Percentiles rank a stretch among this genome's conserved stretches.
Conservation (phyloP, 805 yeast species). For the Cyberlindnera euphorbiae region DNA sequence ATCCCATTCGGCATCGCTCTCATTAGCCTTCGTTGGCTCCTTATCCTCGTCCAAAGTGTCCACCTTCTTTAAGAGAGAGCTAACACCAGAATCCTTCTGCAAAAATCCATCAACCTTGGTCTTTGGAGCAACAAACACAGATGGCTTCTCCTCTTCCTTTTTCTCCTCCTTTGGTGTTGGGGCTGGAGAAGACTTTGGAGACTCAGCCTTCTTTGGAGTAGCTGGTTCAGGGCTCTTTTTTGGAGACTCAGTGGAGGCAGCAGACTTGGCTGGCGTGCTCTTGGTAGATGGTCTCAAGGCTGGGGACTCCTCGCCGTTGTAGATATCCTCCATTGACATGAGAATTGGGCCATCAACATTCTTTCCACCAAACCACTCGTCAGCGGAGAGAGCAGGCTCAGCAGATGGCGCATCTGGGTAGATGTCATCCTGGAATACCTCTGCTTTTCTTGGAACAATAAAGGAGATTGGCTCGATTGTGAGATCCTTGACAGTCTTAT, state of each 20-base stretch:
- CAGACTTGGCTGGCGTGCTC: constrained; percentile 20
- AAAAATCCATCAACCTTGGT: constrained; percentile 44
- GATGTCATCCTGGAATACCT: constrained; percentile 86
- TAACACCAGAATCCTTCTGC: constrained; percentile 40
- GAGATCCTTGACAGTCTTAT: constrained; percentile 83
- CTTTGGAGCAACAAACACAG: constrained; percentile 33
- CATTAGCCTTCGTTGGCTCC: constrained; percentile 15
- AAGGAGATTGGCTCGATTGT: constrained; percentile 88
- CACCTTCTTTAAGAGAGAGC: constrained; percentile 43
- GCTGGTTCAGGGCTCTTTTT: constrained; percentile 16
- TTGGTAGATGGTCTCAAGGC: constrained; percentile 33
- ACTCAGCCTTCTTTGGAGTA: constrained; percentile 21
- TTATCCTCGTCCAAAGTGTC: constrained; percentile 33
- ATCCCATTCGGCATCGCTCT: constrained; percentile 30
- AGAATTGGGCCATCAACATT: constrained; percentile 78
- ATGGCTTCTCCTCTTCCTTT: constrained; percentile 15
- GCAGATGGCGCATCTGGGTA: constrained; percentile 87
- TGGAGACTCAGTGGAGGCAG: constrained; percentile 19
- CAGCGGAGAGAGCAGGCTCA: constrained; percentile 72
- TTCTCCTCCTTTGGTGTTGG: constrained; percentile 16
- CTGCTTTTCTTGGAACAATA: constrained; percentile 90
- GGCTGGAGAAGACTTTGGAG: too few relatives aligned
- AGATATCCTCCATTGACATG: constrained; percentile 68
- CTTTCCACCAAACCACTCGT: constrained; percentile 78
- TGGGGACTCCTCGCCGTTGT: constrained; percentile 66